These are phyloP conservation scores for Brassica juncea DNA, from an alignment of 345 rosid genomes.

Conservation along the genomic window DNA sequence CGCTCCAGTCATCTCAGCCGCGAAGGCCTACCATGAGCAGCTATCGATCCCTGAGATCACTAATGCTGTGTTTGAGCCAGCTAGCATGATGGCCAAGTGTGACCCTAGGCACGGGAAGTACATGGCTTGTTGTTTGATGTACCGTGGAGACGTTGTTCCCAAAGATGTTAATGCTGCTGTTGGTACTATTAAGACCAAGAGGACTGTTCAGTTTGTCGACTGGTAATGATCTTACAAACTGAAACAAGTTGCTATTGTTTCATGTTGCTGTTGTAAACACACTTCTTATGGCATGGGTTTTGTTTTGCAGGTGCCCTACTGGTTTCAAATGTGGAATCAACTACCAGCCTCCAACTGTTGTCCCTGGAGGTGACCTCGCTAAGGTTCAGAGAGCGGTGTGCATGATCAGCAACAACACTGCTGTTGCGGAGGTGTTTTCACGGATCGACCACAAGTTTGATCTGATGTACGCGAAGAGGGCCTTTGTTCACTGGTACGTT, in stretches of 20 bases:
- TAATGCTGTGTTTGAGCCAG: slow-evolving; percentile 42
- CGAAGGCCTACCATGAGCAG: slow-evolving; percentile 69
- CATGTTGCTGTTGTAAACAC: background rate
- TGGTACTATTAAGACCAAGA: background rate
- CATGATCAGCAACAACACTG: slow-evolving; percentile 2
- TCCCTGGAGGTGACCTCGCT: slow-evolving; percentile 66
- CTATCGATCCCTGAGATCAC: slow-evolving; percentile 69
- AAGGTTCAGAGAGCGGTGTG: slow-evolving; percentile 1
- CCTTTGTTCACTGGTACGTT: slow-evolving; percentile 72
- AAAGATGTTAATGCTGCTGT: background rate
- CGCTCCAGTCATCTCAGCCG: slow-evolving; percentile 74
- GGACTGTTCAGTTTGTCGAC: slow-evolving; percentile 4
- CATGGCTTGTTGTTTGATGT: slow-evolving; percentile 2
- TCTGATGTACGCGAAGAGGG: slow-evolving; percentile 41
- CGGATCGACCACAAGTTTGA: slow-evolving; percentile 1
- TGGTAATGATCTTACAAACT: background rate
- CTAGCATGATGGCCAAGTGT: slow-evolving; percentile 6
- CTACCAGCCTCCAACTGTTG: slow-evolving; percentile 68
- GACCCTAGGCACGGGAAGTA: background rate
- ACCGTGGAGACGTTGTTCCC: background rate
- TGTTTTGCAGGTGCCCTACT: slow-evolving; percentile 59
- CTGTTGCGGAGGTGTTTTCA: background rate
- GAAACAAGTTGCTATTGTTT: background rate
- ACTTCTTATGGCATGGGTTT: background rate
- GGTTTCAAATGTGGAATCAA: slow-evolving; percentile 73